Evolutionary conservation across 2,329 filamentous ascomycete genomes (phyloP).

Genomic region (Verticillium zaregamsianum): DNA sequence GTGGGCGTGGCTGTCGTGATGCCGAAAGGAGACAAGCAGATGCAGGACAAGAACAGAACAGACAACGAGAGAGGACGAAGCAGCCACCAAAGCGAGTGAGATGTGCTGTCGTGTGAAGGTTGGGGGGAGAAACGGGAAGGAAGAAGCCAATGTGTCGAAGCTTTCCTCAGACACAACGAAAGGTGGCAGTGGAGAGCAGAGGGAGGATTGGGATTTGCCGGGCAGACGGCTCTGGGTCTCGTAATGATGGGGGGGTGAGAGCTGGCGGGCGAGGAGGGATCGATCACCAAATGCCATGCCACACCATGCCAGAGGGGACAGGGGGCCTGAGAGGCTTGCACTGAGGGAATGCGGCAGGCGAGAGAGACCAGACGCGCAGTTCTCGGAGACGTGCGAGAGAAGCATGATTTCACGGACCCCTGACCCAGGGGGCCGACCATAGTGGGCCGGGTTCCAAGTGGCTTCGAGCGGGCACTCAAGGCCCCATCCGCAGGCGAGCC

Average conservation of each 20-base stretch:
- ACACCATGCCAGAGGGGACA: background rate
- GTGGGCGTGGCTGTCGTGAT: constrained; percentile 6
- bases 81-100: constrained; percentile 57
- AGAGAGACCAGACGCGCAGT: constrained; percentile 7
- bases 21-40: constrained; percentile 13
- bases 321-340: background rate
- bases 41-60: constrained; percentile 16
- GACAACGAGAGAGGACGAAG: constrained; percentile 32
- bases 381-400: background rate
- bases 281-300: background rate
- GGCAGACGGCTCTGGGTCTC: constrained; percentile 6
- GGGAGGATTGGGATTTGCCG: background rate
- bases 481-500: background rate
- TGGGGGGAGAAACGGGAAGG: constrained; percentile 5
- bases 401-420: background rate
- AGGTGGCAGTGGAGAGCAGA: constrained; percentile 1
- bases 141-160: constrained; percentile 13
- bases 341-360: constrained; percentile 4
- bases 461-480: background rate
- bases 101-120: constrained; percentile 27
- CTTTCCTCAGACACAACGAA: constrained; percentile 4
- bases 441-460: background rate
- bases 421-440: background rate
- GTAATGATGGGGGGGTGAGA: constrained; percentile 3
- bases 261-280: background rate